Evolutionary conservation across 345 rosid genomes (phyloP).

Genomic region (Linum trigynum): DNA sequence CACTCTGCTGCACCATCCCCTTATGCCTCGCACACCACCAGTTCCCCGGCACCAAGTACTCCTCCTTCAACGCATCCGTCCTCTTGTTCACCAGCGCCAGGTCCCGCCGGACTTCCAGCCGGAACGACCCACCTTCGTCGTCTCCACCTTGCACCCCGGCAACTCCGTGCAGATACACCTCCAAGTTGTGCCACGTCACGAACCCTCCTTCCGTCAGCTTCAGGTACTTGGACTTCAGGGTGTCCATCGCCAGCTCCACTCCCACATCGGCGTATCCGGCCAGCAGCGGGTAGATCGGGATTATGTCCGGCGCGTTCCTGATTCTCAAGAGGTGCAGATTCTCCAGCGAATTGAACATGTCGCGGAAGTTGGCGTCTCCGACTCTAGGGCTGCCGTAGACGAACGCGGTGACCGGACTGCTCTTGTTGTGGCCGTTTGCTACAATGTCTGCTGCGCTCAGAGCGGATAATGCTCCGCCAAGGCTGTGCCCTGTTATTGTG

Average conservation of each 20-base stretch:
- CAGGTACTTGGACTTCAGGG: conserved; percentile 47
- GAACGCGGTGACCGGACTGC: conserved; percentile 44
- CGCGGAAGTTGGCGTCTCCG: conserved; percentile 41
- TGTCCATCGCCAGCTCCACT: conserved; percentile 53
- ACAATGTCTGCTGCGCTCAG: conserved; percentile 50
- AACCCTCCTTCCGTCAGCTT: conserved; percentile 49
- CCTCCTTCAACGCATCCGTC: conserved; percentile 23
- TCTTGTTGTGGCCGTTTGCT: conserved; percentile 41
- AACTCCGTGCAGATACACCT: conserved; percentile 64
- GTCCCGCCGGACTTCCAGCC: conserved; percentile 47
- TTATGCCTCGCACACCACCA: conserved; percentile 46
- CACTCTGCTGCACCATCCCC: conserved; percentile 46
- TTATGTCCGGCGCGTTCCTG: conserved; percentile 43
- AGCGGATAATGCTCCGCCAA: conserved; percentile 57
- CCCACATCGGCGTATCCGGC: conserved; percentile 60
- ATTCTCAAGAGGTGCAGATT: conserved; percentile 43
- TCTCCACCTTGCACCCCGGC: conserved; percentile 64
- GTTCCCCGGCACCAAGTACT: conserved; percentile 32
- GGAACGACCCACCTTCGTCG: conserved; percentile 38
- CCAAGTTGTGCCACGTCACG: conserved; percentile 50
- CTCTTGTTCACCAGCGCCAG: conserved; percentile 32
- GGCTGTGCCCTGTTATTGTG: conserved; percentile 54
- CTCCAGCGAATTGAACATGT: conserved; percentile 33
- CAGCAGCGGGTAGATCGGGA: conserved; percentile 58
- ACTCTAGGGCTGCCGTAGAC: conserved; percentile 65